These are phyloP conservation scores for Globisporangium nodosum DNA, from an alignment of 352 stramenopile genomes.

Conservation along the genomic window DNA sequence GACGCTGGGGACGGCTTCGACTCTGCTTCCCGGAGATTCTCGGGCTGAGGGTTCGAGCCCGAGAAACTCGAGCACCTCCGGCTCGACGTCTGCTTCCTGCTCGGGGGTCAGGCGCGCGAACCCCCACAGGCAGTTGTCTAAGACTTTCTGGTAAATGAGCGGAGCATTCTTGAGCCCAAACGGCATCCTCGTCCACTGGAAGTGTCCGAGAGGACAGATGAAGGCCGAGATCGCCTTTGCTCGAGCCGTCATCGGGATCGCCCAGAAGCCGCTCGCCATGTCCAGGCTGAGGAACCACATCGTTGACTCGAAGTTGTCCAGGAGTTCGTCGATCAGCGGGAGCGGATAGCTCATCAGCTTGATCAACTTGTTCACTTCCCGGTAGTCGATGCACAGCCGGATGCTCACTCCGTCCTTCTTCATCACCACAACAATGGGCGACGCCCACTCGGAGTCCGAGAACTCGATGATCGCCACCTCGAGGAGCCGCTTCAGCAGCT, in stretches of 20 bases:
- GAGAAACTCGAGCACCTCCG: no score
- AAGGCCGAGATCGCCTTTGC: conserved; percentile 15
- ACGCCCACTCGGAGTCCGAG: not conserved
- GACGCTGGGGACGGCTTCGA: no score
- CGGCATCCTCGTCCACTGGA: conserved; percentile 18
- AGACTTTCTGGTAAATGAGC: conserved; percentile 6
- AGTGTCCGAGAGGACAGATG: conserved; percentile 17
- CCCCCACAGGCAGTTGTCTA: conserved; percentile 14
- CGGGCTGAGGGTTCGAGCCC: no score
- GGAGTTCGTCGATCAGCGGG: conserved; percentile 15
- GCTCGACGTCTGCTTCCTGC: no score
- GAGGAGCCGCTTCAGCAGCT: not conserved
- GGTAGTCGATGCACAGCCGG: not conserved
- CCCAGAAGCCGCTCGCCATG: conserved; percentile 15
- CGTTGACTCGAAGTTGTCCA: conserved; percentile 15
- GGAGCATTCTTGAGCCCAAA: conserved; percentile 20
- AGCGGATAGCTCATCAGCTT: not conserved
- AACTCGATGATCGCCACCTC: not conserved
- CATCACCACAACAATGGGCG: not conserved
- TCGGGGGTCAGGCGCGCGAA: not conserved
- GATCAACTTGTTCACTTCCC: not conserved
- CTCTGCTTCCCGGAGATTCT: no score
- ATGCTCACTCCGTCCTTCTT: not conserved
- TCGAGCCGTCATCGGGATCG: conserved; percentile 5
- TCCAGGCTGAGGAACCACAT: conserved; percentile 11